Conservation (phyloP, 2,329 filamentous ascomycete species). For the Colletotrichum trifolii region DNA sequence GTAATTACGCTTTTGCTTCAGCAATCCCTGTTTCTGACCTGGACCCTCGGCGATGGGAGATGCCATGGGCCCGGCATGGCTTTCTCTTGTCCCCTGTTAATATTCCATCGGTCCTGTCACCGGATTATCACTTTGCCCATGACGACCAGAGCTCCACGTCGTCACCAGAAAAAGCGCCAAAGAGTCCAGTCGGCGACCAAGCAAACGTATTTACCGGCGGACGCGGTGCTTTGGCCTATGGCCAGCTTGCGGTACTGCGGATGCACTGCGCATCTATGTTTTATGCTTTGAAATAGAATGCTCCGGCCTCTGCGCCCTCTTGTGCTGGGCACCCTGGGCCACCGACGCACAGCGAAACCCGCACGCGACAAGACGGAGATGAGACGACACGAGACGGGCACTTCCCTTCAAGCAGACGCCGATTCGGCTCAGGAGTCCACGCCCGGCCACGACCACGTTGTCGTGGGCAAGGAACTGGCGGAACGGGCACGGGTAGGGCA, state of each 20-base stretch:
- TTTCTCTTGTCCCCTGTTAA: constrained; percentile 15
- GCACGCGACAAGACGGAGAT: constrained; percentile 22
- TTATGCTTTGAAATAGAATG: neutral
- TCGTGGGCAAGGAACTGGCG: no score
- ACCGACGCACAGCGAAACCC: constrained; percentile 9
- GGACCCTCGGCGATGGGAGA: constrained; percentile 16
- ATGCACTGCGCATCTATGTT: neutral
- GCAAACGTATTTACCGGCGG: no score
- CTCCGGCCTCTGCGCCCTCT: neutral
- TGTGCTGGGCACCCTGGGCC: neutral
- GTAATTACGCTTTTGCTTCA: constrained; percentile 2
- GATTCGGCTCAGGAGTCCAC: neutral
- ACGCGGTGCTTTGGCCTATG: no score
- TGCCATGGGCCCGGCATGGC: constrained; percentile 23
- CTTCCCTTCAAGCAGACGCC: neutral
- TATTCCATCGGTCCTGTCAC: neutral
- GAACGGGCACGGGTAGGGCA: no score
- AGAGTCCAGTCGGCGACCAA: no score
- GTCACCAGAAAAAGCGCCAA: no score
- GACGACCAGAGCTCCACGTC: neutral
- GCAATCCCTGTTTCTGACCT: constrained; percentile 20
- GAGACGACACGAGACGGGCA: constrained; percentile 9
- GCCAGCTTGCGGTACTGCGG: no score
- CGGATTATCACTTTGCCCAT: constrained; percentile 12
- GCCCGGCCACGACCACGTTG: no score